Evolutionary conservation across 2,329 filamentous ascomycete species (phyloP).

Genomic region (Sphaceloma murrayae): DNA sequence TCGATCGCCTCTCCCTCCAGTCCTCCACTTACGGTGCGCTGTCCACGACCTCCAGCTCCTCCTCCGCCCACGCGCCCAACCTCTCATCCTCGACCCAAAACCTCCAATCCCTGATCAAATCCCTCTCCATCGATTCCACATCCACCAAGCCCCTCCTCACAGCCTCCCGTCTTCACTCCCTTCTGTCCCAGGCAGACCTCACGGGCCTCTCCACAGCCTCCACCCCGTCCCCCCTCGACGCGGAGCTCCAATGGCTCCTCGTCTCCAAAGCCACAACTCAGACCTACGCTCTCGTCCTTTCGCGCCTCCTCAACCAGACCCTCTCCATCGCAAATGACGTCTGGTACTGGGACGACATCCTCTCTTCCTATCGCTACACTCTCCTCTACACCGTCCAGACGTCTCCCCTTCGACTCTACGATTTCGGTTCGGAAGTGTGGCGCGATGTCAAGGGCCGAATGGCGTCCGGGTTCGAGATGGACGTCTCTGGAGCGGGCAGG

Average conservation of each 20-base stretch:
- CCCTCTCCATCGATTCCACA: constrained; percentile 17
- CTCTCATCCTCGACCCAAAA: too few species aligned
- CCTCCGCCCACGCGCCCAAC: too few species aligned
- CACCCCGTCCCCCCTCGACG: constrained; percentile 44
- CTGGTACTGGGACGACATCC: constrained; percentile 89
- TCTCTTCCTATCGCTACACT: constrained; percentile 68
- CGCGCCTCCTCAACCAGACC: constrained; percentile 70
- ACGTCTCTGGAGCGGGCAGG: constrained; percentile 22
- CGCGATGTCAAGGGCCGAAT: constrained; percentile 44
- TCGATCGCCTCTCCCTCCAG: constrained; percentile 48
- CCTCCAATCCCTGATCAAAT: constrained; percentile 23
- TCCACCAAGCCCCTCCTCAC: constrained; percentile 18
- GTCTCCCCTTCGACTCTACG: constrained; percentile 65
- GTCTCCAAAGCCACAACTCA: constrained; percentile 89
- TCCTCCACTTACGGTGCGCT: constrained; percentile 21
- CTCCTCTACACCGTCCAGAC: constrained; percentile 80
- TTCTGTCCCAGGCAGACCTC: constrained; percentile 16
- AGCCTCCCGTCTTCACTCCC: constrained; percentile 13
- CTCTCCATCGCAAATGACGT: constrained; percentile 77
- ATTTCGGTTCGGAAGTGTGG: constrained; percentile 62
- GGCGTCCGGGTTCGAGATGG: constrained; percentile 21
- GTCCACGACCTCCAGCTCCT: constrained; percentile 1
- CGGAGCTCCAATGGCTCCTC: constrained; percentile 81
- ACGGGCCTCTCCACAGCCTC: constrained; percentile 4
- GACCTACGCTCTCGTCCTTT: constrained; percentile 71